Base-by-base conservation (phyloP, 306 rosid species). In the Vigna nakashimae region DNA sequence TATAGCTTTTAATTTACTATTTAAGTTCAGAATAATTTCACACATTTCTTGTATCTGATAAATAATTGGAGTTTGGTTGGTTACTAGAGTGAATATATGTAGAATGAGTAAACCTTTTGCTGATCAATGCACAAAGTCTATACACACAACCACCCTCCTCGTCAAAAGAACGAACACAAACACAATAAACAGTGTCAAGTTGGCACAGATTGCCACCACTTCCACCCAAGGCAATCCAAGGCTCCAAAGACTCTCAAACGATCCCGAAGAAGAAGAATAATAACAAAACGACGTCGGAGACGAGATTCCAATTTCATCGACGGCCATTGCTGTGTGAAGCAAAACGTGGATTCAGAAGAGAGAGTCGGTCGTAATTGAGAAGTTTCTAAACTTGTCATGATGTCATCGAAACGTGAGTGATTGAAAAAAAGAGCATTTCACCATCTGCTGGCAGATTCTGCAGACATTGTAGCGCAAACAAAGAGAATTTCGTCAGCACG, bases 391-490 rank as follows among this genome's bases (percentile, higher is more conserved):
- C 51, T 43, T 49, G 66, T 48, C 78, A 17, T 17, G 71, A 87
- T 90, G 92, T 86, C 82, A 72, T 72, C 57, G 76, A 82, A 78
- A 62, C 86, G 76, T 49, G 36, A 43, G 65, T 69, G 71, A 55
- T 18, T 3, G 80, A 86, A 74, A 84, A 20, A 74, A 86, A 82
- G 85, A 76, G 88, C 91, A 91, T 88, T 89, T 81, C 98, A 89
- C 97, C 94, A 91, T 86, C 91, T 74, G 78, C 77, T 84, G 79
- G 70, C 36, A 71, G 79, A 84, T 83, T 86, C 98, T 84, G 89
- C 66, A 65, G 91, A 91, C 93, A 92, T 90, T 87, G 90, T 91
- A 81, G 90, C 97, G 89, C 88, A 78, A 87, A 91, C 96, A 91
- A 86, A 68, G 72, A 71, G 56, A 32, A 62, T 83, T 58, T 78